Base-by-base conservation (phyloP, 225 moss, liverwort and hornwort species). In the Marchantia polymorpha region DNA sequence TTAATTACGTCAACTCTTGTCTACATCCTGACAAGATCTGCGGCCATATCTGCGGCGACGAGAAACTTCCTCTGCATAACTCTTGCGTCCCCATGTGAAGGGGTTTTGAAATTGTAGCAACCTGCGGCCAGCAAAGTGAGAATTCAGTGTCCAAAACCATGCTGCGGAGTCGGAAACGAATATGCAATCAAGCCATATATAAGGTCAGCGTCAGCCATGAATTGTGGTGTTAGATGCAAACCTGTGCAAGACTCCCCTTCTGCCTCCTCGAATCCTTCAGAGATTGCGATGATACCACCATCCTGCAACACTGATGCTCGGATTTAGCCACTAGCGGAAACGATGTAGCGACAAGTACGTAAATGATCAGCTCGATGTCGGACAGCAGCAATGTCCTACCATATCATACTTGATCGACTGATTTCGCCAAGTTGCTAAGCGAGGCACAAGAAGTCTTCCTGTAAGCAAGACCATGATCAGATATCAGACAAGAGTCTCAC, bases 391-490 rank as follows among this genome's bases (percentile, higher is more conserved):
- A 52, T 66, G 67, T 6, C 86, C 83, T 78, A 86, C 86, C 78
- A 27, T 77, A 46, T 87, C 87, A 79, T 87, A 87, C 49, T 69
- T 67, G 27, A 87, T 87, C 16, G 82, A 76, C 66, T 87, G 84
- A 56, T 66, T 84, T 31, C 84, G 81, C 87, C 87, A 87, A 82
- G 72, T 61, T 52, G 81, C 87, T 51, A 87, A 69, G 1, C 78
- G 87, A 64, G 87, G 87, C 26, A 87, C 84, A 72, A 87, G 31
- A 10, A 87, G 53, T 82, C 87, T 84, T 63, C 87, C 84, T 87
- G 77, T n/a, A 60, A 77, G n/a, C 10, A 30, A 69, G 26, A 48
- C n/a, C 49, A 77, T 3, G 17, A 76, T 75, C 58, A 75, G 31
- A 23, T 49, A n/a, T 20, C 6, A 49, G 0, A 17, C 14, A 17